Conservation (phyloP, 345 rosid genomes). For the Brassica incana region DNA sequence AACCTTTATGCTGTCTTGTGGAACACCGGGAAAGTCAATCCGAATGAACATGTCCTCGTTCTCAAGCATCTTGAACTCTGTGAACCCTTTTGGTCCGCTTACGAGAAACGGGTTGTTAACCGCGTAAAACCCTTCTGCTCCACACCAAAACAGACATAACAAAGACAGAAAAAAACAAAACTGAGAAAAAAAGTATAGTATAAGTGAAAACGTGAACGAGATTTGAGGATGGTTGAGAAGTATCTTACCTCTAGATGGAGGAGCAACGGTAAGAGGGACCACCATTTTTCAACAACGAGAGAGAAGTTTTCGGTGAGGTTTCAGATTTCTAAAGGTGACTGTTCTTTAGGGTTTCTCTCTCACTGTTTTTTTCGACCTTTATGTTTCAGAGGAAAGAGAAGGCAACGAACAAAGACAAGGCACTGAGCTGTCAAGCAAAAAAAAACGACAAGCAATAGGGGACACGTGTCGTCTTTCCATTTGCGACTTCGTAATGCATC, state of each 20-base stretch:
- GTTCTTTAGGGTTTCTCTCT: background rate
- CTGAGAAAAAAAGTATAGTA: background rate
- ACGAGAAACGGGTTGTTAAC: conserved; percentile 33
- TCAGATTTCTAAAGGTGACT: background rate
- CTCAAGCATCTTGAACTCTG: conserved; percentile 19
- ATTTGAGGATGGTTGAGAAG: background rate
- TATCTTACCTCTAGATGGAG: background rate
- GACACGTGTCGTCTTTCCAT: background rate
- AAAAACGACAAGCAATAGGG: background rate
- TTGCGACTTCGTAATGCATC: background rate
- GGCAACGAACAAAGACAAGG: background rate
- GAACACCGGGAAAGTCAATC: conserved; percentile 24
- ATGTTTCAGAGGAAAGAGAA: background rate
- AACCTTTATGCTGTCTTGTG: background rate
- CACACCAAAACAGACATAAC: background rate
- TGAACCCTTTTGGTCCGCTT: conserved; percentile 33
- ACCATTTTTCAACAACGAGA: background rate
- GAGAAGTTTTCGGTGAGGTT: background rate
- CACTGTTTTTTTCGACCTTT: background rate
- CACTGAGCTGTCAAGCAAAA: background rate
- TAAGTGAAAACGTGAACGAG: background rate
- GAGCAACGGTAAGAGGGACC: background rate
- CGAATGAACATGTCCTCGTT: conserved; percentile 26
- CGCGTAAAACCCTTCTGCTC: conserved; percentile 31
- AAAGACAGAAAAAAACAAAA: background rate